Evolutionary conservation across 495 filamentous ascomycete species (phyloP), one percentile per base, ranked within the genome.

Genomic region (Neurospora sp.): DNA sequence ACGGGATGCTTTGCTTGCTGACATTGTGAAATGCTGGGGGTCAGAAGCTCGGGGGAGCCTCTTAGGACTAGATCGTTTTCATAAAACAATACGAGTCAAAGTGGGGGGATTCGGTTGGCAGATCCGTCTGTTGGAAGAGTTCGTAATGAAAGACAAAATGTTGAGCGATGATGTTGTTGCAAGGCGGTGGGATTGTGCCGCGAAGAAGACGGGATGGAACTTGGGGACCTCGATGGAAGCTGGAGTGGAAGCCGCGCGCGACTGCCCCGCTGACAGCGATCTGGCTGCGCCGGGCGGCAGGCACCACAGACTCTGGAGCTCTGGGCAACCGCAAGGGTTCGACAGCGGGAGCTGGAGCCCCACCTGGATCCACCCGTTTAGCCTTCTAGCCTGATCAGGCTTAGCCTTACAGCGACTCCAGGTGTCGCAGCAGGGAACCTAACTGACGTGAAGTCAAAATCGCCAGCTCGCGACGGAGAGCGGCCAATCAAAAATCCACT

Each of bases 1-100:
- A 75, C 96, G 91, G 73, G 93, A 92, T 75, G 94, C 93, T 86
- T 97, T 98, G 44, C 89, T 91, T 68, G 94, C 90, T 76, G 94
- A 92, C 93, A 95, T 92, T 73, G 75, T 68, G 73, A 39, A 39
- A 61, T 9, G 16, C 6, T 65, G 6, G 4, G 20, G 38, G 8
- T 9, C 12, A 39, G 38, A 10, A 27, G 53, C 68, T 45, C 75
- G 61, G 10, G 45, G 45, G 31, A 38, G 37, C 71, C 39, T 71
- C 47, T n/a, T 59, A 4, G 8, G 38, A 22, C n/a, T 42, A 47
- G 8, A 14, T 1, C 8, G 31, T 70, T 42, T 4, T 69, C 65
- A 73, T 73, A 61, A 73, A 44, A 68, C 39, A 44, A 45, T 31
- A 38, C 18, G 18, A 16, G 42, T 45, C 41, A 42, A 42, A 18